Percentiles rank a stretch among this genome's conserved stretches.
These are phyloP conservation scores for Ceratonia siliqua DNA, from an alignment of 306 rosid species.

Conservation along the genomic window DNA sequence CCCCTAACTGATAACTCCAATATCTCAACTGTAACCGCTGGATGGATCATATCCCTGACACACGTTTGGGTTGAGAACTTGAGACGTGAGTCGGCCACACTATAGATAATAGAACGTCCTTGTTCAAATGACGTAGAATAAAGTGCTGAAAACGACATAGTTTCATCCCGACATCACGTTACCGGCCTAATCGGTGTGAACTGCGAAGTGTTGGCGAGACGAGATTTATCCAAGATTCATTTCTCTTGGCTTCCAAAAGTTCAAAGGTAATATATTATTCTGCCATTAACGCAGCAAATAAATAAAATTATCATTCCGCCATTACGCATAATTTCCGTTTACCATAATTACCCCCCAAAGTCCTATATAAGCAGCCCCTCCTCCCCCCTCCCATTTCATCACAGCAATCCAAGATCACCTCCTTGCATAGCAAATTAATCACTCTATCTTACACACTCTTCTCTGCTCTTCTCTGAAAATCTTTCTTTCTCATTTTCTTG, in stretches of 20 bases:
- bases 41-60: neutral
- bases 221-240: neutral
- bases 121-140: neutral
- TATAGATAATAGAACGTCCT: no score
- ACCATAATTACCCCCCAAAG: slow-evolving; percentile 27
- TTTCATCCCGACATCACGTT: neutral
- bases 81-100: neutral
- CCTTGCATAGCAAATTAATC: neutral
- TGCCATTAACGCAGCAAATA: neutral
- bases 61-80: no score
- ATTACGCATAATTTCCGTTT: neutral
- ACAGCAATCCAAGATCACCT: slow-evolving; percentile 18
- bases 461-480: neutral
- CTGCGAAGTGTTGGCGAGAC: neutral
- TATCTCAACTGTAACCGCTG: neutral
- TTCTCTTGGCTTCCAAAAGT: neutral
- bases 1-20: neutral
- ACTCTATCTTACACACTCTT: neutral
- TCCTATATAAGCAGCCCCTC: slow-evolving; percentile 44
- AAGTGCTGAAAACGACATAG: neutral
- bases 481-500: neutral
- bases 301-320: neutral
- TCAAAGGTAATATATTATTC: neutral
- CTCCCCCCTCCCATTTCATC: neutral
- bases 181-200: neutral